Evolutionary conservation across 805 yeast genomes (phyloP), one percentile per base, ranked within the genome.

Genomic region (Myxozyma geophila): DNA sequence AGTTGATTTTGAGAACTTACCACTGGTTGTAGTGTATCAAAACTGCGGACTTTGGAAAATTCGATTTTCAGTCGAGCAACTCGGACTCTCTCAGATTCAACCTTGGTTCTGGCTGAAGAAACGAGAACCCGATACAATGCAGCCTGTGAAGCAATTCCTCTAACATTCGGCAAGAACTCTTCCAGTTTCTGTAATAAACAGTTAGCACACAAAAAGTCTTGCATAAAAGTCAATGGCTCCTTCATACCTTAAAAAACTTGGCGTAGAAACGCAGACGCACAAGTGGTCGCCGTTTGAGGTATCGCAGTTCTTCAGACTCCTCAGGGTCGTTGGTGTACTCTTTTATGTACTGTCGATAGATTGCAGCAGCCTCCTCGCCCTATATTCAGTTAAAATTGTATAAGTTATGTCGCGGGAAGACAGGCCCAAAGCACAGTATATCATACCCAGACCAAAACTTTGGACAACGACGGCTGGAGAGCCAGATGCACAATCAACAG

Each of bases 221-320:
- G 7, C 28, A 40, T 36, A 21, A 28, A 28, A 13, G 41, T 19
- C 36, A 10, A n/a, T 12, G 6, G 36, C 28, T 28, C n/a, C 2
- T 7, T 36, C 60, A 9, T 40, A 67, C 70, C 59, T 70, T 70
- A 63, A 69, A 70, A 28, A 70, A 52, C 54, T 70, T 70, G 17
- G 73, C 51, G 41, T 53, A 56, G 47, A 70, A 71, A 10, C 72
- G 59, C 9, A 70, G 63, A 7, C 73, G 68, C 10, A 70, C 73
- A 13, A 70, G 54, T 4, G 73, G 73, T 7, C 73, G 67, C 10
- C 71, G 62, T 10, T 59, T 53, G 37, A 70, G 60, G 53, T 70
- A 70, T 7, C 58, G 40, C 33, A 57, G 47, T 17, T 66, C 67
- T 15, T 64, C 61, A 21, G 71, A 19, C 43, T 63, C 69, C 35